These are phyloP conservation scores for Panus rudis DNA, from an alignment of 768 basidiomycete species.

Conservation along the genomic window DNA sequence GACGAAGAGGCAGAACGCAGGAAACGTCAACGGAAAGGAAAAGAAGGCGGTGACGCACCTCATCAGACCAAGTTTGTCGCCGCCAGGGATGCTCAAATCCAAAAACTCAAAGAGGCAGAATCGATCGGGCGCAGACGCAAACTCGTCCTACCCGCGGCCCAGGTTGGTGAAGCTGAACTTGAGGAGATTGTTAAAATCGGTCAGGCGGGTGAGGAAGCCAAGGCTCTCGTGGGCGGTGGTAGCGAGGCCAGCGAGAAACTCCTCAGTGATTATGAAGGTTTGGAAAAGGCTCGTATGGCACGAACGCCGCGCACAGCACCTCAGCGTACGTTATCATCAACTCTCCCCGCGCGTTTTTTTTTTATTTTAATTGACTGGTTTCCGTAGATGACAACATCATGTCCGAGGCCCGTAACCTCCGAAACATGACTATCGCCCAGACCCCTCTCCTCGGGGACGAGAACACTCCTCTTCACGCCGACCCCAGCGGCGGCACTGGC, in stretches of 20 bases:
- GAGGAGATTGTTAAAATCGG: conserved; percentile 99
- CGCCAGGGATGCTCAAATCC: conserved; percentile 96
- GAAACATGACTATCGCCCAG: conserved; percentile 88
- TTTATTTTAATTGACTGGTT: conserved; percentile 5
- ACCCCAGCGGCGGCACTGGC: conserved; percentile 75
- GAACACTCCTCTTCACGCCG: conserved; percentile 86
- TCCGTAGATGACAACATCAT: conserved; percentile 86
- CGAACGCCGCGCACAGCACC: conserved; percentile 92
- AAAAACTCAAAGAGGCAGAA: conserved; percentile 95
- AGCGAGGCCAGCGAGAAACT: conserved; percentile 81
- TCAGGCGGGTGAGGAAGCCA: conserved; percentile 82
- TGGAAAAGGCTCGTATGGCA: conserved; percentile 86
- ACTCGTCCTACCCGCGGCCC: conserved; percentile 78
- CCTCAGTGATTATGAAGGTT: conserved; percentile 85
- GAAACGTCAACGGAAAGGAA: conserved; percentile 78
- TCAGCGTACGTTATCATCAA: conserved; percentile 57
- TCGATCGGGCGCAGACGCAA: conserved; percentile 85
- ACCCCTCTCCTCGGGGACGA: conserved; percentile 96
- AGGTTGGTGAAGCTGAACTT: conserved; percentile 90
- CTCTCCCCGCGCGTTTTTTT: neutral
- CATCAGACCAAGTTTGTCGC: conserved; percentile 93
- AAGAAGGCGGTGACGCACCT: conserved; percentile 51
- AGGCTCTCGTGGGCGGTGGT: conserved; percentile 75
- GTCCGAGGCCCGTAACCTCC: conserved; percentile 90
- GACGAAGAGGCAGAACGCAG: conserved; percentile 90